Percentiles rank a stretch among this genome's conserved stretches.
These are phyloP conservation scores for Coccinonectria pachysandricola DNA, from an alignment of 2,329 filamentous ascomycete species.

Conservation along the genomic window DNA sequence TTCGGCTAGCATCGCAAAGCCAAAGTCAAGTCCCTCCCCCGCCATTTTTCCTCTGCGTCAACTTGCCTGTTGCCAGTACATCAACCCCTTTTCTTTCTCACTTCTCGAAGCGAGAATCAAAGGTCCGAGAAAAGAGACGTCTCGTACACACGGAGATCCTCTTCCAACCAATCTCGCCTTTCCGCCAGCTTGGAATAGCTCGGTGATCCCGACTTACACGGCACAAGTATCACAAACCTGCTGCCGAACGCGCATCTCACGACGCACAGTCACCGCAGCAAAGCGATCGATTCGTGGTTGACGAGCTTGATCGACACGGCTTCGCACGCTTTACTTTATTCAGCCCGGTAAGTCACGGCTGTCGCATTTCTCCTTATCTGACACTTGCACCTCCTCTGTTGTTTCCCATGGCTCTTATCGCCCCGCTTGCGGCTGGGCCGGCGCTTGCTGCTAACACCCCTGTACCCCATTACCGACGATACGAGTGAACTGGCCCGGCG, in stretches of 20 bases:
- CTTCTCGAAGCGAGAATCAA: slow-evolving; percentile 4
- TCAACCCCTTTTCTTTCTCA: not conserved
- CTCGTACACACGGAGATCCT: no score
- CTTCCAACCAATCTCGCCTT: slow-evolving; percentile 1
- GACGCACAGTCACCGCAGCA: slow-evolving; percentile 6
- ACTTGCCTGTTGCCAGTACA: no score
- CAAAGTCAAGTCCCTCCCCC: no score
- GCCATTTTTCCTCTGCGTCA: no score
- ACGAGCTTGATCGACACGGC: slow-evolving; percentile 8
- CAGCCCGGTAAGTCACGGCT: slow-evolving; percentile 8
- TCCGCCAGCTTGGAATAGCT: slow-evolving; percentile 4
- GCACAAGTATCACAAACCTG: slow-evolving; percentile 11
- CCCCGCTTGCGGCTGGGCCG: no score
- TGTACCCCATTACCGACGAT: slow-evolving; percentile 14
- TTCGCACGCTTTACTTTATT: slow-evolving; percentile 4
- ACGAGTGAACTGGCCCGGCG: slow-evolving; percentile 21
- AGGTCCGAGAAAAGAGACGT: no score
- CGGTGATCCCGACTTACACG: slow-evolving; percentile 16
- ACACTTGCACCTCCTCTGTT: slow-evolving; percentile 6
- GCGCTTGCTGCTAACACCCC: no score
- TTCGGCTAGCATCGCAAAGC: slow-evolving; percentile 5
- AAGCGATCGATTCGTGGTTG: slow-evolving; percentile 2
- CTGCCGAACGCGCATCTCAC: slow-evolving; percentile 9
- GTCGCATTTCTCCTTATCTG: slow-evolving; percentile 4
- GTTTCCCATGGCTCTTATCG: slow-evolving; percentile 12